phyloP scores from a whole-genome alignment of 2,329 filamentous ascomycete genomes.

The Ophiobolus disseminans region DNA sequence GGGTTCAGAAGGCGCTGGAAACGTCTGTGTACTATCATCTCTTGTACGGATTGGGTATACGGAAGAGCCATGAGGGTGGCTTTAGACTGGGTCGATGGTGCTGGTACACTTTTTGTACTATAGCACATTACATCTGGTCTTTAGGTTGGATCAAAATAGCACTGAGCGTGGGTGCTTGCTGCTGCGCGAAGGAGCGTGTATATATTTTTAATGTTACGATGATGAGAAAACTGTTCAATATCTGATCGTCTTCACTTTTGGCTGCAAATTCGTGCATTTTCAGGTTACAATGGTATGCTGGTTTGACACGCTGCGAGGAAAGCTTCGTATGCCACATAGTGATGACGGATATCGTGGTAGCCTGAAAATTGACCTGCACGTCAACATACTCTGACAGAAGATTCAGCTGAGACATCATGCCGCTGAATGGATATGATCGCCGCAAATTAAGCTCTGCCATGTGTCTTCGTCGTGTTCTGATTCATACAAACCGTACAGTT shows the following conservation, averaged over 20 bases:
- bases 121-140: constrained; percentile 5
- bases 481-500: too few species aligned
- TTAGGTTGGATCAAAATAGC: constrained; percentile 6
- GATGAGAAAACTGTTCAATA: neutral
- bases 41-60: constrained; percentile 30
- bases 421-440: too few species aligned
- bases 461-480: too few species aligned
- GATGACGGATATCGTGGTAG: too few species aligned
- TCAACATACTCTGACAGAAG: too few species aligned
- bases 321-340: too few species aligned
- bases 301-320: too few species aligned
- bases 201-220: constrained; percentile 27
- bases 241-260: neutral
- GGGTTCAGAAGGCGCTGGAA: constrained; percentile 34
- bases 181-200: too few species aligned
- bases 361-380: too few species aligned
- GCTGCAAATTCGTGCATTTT: neutral
- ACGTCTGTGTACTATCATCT: constrained; percentile 41
- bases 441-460: too few species aligned
- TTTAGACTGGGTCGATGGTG: constrained; percentile 21
- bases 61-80: constrained; percentile 17
- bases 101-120: constrained; percentile 33
- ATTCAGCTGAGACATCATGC: too few species aligned
- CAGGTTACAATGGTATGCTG: too few species aligned
- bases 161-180: constrained; percentile 10